Conservation (phyloP, 78 protist genomes). For the Dictyostelium firmibasis region DNA sequence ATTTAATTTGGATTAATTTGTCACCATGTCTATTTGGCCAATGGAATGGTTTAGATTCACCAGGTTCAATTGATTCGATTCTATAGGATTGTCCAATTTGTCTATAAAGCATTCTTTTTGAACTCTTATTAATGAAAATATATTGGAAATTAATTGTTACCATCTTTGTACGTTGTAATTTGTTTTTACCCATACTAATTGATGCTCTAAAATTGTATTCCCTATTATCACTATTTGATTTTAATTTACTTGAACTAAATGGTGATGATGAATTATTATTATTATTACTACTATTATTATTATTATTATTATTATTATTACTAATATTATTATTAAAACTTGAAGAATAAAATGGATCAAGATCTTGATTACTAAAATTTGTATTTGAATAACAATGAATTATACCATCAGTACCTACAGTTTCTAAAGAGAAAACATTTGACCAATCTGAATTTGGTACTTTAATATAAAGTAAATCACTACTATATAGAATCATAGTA, state of each 20-base stretch:
- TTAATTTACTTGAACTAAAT: background rate
- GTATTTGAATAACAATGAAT: slow-evolving; percentile 8
- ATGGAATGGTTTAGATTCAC: slow-evolving; percentile 47
- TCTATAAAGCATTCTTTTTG: background rate
- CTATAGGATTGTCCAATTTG: slow-evolving; percentile 39
- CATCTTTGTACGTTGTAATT: slow-evolving; percentile 65
- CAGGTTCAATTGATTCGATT: slow-evolving; percentile 28
- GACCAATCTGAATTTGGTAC: slow-evolving; percentile 39
- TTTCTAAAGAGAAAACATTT: slow-evolving; percentile 40
- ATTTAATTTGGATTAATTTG: slow-evolving; percentile 2
- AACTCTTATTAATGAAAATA: slow-evolving; percentile 32
- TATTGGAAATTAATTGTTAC: slow-evolving; percentile 68
- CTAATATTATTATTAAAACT: background rate
- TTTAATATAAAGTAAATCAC: slow-evolving; percentile 11
- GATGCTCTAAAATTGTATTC: slow-evolving; percentile 51
- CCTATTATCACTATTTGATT: background rate
- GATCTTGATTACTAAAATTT: background rate
- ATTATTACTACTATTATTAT: background rate
- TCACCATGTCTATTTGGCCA: slow-evolving; percentile 48
- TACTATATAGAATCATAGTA: slow-evolving; percentile 21
- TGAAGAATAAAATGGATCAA: background rate
- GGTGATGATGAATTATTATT: background rate
- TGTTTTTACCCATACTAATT: slow-evolving; percentile 61
- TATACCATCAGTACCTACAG: slow-evolving; percentile 38
- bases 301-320: background rate